Evolutionary conservation across 2,329 filamentous ascomycete species (phyloP).

Genomic region (Arthrinium phaeospermum): DNA sequence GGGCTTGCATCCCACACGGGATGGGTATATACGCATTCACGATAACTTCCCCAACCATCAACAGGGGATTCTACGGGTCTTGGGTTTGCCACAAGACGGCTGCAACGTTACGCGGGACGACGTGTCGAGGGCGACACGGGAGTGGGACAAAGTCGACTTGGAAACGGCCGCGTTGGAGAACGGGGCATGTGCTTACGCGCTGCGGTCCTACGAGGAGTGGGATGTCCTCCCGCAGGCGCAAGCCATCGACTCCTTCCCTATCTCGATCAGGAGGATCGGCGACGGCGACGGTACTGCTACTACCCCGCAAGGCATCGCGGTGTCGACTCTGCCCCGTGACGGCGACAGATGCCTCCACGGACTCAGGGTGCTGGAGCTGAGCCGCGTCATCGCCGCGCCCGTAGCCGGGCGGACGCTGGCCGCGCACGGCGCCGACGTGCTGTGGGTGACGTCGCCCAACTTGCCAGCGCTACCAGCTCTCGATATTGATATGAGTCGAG

Average conservation of each 20-base stretch:
- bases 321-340: constrained; percentile 26
- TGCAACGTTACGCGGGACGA: constrained; percentile 42
- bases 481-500: constrained; percentile 43
- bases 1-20: constrained; percentile 55
- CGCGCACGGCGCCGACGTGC: constrained; percentile 46
- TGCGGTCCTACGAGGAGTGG: constrained; percentile 58
- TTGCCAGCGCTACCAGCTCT: constrained; percentile 42
- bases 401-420: constrained; percentile 44
- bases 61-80: constrained; percentile 46
- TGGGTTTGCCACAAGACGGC: constrained; percentile 42
- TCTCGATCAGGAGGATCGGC: constrained; percentile 46
- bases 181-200: constrained; percentile 49
- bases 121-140: constrained; percentile 43
- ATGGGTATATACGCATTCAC: constrained; percentile 61
- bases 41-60: constrained; percentile 59
- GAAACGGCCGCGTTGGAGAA: constrained; percentile 49
- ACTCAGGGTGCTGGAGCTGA: constrained; percentile 38
- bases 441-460: constrained; percentile 44
- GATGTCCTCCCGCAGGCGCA: constrained; percentile 53
- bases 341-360: constrained; percentile 44
- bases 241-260: constrained; percentile 51
- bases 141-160: constrained; percentile 53
- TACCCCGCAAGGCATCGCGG: rapidly evolving
- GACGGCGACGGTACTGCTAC: constrained; percentile 22
- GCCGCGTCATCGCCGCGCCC: constrained; percentile 46